Evolutionary conservation across 805 yeast genomes (phyloP).

Genomic region (Wickerhamomyces ciferrii): DNA sequence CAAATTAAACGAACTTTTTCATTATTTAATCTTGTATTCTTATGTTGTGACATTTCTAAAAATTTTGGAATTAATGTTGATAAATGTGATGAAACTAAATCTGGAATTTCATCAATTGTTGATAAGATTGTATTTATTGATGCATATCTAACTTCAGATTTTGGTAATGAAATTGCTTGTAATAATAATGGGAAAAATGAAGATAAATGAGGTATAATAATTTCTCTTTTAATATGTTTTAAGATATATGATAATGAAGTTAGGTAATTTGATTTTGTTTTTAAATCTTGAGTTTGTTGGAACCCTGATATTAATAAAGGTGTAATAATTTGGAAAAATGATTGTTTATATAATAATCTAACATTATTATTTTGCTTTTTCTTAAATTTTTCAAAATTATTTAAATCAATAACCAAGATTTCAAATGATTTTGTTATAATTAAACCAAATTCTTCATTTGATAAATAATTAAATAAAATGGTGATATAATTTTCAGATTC

Average conservation of each 20-base stretch:
- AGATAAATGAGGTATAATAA: conserved; percentile 60
- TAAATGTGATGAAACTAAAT: conserved; percentile 47
- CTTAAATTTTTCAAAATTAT: conserved; percentile 46
- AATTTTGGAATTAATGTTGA: conserved; percentile 53
- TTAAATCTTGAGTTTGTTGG: conserved; percentile 20
- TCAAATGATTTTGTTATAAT: conserved; percentile 52
- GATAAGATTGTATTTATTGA: conserved; percentile 55
- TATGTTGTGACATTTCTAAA: conserved; percentile 24
- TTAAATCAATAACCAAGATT: conserved; percentile 62
- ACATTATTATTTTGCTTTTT: conserved; percentile 49
- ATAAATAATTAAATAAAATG: conserved; percentile 27
- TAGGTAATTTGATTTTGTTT: conserved; percentile 45
- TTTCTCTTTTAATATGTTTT: conserved; percentile 55
- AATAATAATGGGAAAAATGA: conserved; percentile 67
- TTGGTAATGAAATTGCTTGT: conserved; percentile 47
- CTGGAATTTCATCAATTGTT: conserved; percentile 50
- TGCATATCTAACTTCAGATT: conserved; percentile 46
- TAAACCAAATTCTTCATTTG: conserved; percentile 29
- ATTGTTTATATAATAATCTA: conserved; percentile 74
- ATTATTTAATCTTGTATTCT: conserved; percentile 25
- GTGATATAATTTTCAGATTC: conserved; percentile 26
- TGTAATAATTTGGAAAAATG: conserved; percentile 57
- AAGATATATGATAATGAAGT: conserved; percentile 64
- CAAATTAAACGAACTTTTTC: conserved; percentile 51
- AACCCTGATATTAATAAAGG: conserved; percentile 50